Evolutionary conservation across 805 yeast species (phyloP).

Genomic region (Hanseniaspora lindneri): DNA sequence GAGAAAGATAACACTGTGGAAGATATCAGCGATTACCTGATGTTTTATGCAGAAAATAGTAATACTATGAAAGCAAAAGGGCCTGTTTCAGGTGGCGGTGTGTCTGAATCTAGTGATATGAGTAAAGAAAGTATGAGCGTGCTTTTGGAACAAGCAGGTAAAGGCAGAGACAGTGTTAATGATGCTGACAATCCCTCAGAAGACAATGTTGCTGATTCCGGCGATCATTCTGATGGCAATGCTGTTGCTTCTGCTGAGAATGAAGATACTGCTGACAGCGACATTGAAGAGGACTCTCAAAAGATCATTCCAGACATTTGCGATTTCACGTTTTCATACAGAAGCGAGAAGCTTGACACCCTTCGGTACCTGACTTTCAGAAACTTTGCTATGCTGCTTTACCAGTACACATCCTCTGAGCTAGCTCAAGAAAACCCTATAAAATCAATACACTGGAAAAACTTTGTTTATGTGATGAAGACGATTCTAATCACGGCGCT

Average conservation of each 20-base stretch:
- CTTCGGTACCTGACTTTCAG: conserved; percentile 68
- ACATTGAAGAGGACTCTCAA: background rate
- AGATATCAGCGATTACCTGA: background rate
- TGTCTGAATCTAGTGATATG: too few relatives aligned
- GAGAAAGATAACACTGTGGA: conserved; percentile 22
- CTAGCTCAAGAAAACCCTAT: background rate
- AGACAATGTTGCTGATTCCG: background rate
- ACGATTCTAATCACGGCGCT: background rate
- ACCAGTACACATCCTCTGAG: conserved; percentile 28
- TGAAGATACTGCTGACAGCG: background rate
- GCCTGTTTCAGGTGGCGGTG: too few relatives aligned
- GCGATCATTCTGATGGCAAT: too few relatives aligned
- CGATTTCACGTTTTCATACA: conserved; percentile 8
- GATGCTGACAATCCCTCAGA: background rate
- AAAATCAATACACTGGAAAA: conserved; percentile 25
- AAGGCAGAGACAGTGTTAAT: background rate
- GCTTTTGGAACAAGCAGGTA: too few relatives aligned
- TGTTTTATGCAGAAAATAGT: background rate
- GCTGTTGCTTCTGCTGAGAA: too few relatives aligned
- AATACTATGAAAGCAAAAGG: too few relatives aligned
- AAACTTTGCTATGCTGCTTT: conserved; percentile 65
- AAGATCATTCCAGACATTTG: background rate
- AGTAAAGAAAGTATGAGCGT: too few relatives aligned
- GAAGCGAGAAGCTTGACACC: conserved; percentile 35
- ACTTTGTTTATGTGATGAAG: conserved; percentile 30